Conservation (phyloP, 2,329 filamentous ascomycete genomes). For the Calonectria ilicicola region DNA sequence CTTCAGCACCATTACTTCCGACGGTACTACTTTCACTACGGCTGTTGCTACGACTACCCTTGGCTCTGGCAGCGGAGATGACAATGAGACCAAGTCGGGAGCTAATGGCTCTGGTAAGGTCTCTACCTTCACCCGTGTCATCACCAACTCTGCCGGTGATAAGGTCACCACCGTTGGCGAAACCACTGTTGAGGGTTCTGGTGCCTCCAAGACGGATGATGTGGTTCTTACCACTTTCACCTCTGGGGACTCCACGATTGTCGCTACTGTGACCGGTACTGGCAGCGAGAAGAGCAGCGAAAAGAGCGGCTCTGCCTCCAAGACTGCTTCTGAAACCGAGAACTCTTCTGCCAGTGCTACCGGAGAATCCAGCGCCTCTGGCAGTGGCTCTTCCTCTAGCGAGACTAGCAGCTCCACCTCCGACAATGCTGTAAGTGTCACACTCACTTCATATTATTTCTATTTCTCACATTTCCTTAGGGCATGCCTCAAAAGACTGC, state of each 20-base stretch:
- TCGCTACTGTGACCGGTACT: constrained; percentile 32
- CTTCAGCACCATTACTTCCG: constrained; percentile 51
- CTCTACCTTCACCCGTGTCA: constrained; percentile 44
- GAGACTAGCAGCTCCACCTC: constrained; percentile 33
- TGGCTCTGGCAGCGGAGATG: constrained; percentile 21
- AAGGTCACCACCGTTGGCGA: constrained; percentile 34
- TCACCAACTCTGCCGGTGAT: constrained; percentile 38
- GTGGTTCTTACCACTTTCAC: constrained; percentile 36
- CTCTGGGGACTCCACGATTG: constrained; percentile 31
- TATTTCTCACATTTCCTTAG: constrained; percentile 34
- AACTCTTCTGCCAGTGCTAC: constrained; percentile 26
- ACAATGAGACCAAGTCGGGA: constrained; percentile 37
- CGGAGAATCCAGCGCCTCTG: background rate
- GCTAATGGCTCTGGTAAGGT: constrained; percentile 30
- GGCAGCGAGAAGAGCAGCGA: constrained; percentile 12
- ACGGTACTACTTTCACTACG: constrained; percentile 47
- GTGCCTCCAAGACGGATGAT: constrained; percentile 33
- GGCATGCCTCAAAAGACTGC: constrained; percentile 55
- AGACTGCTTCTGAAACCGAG: constrained; percentile 28
- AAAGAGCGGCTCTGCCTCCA: background rate
- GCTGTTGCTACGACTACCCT: constrained; percentile 53
- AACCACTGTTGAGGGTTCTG: constrained; percentile 29
- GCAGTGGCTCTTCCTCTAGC: constrained; percentile 18
- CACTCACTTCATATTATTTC: background rate
- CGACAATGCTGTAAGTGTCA: constrained; percentile 47